These are phyloP conservation scores for Tricholoma terreum DNA, from an alignment of 768 basidiomycete genomes.

Conservation along the genomic window DNA sequence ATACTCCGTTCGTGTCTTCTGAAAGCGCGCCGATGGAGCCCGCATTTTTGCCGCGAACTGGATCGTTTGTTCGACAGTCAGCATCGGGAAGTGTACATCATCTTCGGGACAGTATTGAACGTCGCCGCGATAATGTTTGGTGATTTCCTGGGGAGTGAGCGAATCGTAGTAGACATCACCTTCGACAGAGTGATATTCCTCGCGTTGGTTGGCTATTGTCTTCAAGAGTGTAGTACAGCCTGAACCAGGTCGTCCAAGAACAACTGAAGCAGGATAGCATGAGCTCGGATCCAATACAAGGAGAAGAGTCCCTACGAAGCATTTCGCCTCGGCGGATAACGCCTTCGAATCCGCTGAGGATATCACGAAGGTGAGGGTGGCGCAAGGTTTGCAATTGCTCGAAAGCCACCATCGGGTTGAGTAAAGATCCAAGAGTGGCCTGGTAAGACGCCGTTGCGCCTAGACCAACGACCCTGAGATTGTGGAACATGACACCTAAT, in stretches of 20 bases:
- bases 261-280: constrained; percentile 43
- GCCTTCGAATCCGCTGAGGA: constrained; percentile 63
- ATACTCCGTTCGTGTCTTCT: constrained; percentile 40
- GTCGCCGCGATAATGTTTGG: constrained; percentile 70
- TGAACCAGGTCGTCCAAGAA: constrained; percentile 80
- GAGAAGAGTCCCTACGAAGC: constrained; percentile 54
- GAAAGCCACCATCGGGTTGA: constrained; percentile 50
- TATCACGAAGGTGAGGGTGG: constrained; percentile 62
- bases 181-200: constrained; percentile 62
- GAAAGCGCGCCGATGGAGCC: constrained; percentile 54
- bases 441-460: constrained; percentile 55
- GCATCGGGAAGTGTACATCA: constrained; percentile 81
- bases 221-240: constrained; percentile 87
- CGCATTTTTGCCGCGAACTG: constrained; percentile 66
- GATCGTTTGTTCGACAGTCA: constrained; percentile 78
- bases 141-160: constrained; percentile 61
- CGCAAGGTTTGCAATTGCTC: constrained; percentile 41
- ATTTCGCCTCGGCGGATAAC: constrained; percentile 69
- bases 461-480: constrained; percentile 57
- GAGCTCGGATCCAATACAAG: not conserved
- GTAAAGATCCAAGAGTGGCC: constrained; percentile 57
- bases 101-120: constrained; percentile 82
- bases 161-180: constrained; percentile 79
- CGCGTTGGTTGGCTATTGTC: constrained; percentile 70
- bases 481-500: constrained; percentile 59